Base-by-base conservation (phyloP, 2,329 filamentous ascomycete species). In the Magnaporthiopsis poae region DNA sequence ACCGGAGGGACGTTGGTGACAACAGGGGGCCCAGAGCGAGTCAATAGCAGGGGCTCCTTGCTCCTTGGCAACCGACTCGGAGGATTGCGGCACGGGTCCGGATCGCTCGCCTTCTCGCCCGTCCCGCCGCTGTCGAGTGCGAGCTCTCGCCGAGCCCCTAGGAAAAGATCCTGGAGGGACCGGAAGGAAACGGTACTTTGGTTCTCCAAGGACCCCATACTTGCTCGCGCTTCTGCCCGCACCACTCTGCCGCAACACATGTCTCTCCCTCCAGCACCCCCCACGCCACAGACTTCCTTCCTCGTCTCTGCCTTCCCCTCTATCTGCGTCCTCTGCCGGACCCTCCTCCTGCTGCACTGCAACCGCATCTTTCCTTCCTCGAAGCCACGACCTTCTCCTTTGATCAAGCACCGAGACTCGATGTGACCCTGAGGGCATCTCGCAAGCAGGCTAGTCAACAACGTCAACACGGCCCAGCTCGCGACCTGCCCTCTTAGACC, bases 341-440 rank as follows among this genome's bases (percentile, higher is more conserved):
- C 21, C 46, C 18, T 27, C 46, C 46, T 56, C 46, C 46, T 56
- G 46, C 35, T 63, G 61, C 61, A 39, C 61, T 63, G 61, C 35
- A 63, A 46, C 61, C 61, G 18, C 35, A 63, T 63, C n/a, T 39
- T 27, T 9, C 61, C 61, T 63, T 27, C 35, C 35, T 39, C 61
- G 27, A 25, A 33, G 27, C n/a, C 35, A 27, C 35, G 35, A 63
- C 61, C 61, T 63, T 63, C 61, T 63, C 39, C 61, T 63, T 63
- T 63, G 35, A 63, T 63, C 61, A 46, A n/a, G 39, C 35, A 27
- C 21, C 15, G 35, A 27, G 31, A 33, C 35, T 63, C 35, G 61
- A 63, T 63, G 61, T 18, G 35, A 35, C 39, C 21, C n/a, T 63
- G 61, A 63, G 61, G 35, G 12, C 25, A n/a, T n/a, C n/a, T 27